Percentiles rank a stretch among this genome's conserved stretches.
phyloP scores from a whole-genome alignment of 192 early-diverging fungal genomes.

The Podila minutissima region DNA sequence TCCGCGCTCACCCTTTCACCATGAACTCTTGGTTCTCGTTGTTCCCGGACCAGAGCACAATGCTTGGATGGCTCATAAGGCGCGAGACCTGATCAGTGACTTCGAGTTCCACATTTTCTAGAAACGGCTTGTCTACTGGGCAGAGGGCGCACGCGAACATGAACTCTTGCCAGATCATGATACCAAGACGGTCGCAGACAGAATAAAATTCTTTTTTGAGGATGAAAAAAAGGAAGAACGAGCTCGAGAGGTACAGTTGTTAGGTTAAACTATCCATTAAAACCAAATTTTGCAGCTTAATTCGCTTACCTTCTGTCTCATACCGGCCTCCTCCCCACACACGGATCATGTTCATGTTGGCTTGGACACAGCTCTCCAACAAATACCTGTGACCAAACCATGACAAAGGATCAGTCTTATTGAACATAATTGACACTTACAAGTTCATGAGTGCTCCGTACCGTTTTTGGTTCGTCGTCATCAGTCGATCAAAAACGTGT shows the following conservation, averaged over 20 bases:
- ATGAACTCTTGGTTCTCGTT: conserved; percentile 66
- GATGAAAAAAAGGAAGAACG: too few species aligned
- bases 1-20: conserved; percentile 49
- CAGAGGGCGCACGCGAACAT: conserved; percentile 69
- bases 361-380: conserved; percentile 46
- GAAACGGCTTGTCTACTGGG: conserved; percentile 56
- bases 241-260: too few species aligned
- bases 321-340: conserved; percentile 69
- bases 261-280: too few species aligned
- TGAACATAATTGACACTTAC: neutral
- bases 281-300: neutral
- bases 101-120: conserved; percentile 55
- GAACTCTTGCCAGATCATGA: conserved; percentile 74
- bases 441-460: neutral
- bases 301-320: conserved; percentile 40
- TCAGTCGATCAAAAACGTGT: conserved; percentile 54
- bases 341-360: conserved; percentile 68
- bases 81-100: conserved; percentile 52
- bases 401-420: neutral
- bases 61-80: conserved; percentile 56
- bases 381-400: conserved; percentile 13
- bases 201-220: conserved; percentile 52
- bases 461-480: conserved; percentile 31
- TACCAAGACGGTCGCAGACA: conserved; percentile 60
- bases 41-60: conserved; percentile 66